Conservation (phyloP, 1,284 basidiomycete genomes). For the Phlebopus sp. region DNA sequence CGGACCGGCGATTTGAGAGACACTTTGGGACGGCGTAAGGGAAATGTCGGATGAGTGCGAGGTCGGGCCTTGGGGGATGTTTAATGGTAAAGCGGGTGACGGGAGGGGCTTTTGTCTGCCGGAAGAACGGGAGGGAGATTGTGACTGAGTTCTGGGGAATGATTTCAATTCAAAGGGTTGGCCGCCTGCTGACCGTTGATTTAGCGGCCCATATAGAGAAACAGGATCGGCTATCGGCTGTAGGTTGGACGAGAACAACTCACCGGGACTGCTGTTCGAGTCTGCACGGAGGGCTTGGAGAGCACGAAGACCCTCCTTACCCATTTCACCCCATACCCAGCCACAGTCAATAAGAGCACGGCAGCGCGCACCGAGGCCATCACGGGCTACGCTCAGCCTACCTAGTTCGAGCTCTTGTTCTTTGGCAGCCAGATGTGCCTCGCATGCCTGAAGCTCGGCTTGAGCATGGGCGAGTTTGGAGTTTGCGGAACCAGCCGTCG, state of each 20-base stretch:
- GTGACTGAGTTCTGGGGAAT: slow-evolving; percentile 8
- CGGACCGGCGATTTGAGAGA: slow-evolving; percentile 42
- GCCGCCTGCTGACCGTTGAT: not conserved
- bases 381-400: slow-evolving; percentile 50
- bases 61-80: slow-evolving; percentile 13
- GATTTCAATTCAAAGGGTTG: slow-evolving; percentile 1
- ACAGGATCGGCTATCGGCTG: slow-evolving; percentile 2
- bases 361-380: slow-evolving; percentile 60
- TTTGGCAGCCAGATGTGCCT: slow-evolving; percentile 63
- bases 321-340: slow-evolving; percentile 63
- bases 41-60: slow-evolving; percentile 43
- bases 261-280: slow-evolving; percentile 23
- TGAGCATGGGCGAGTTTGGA: slow-evolving; percentile 65
- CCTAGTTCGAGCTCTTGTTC: slow-evolving; percentile 58
- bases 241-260: slow-evolving; percentile 9
- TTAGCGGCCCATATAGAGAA: not conserved
- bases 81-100: slow-evolving; percentile 14
- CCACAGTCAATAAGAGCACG: slow-evolving; percentile 66
- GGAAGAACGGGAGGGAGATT: slow-evolving; percentile 12
- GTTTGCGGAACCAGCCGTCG: slow-evolving; percentile 29
- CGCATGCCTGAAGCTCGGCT: slow-evolving; percentile 73
- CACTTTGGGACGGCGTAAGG: slow-evolving; percentile 64
- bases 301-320: slow-evolving; percentile 49
- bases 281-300: slow-evolving; percentile 31
- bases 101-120: slow-evolving; percentile 27